Percentiles rank a stretch among this genome's conserved stretches.
These are phyloP conservation scores for Podospora bellae-mahoneyi DNA, from an alignment of 495 filamentous ascomycete species.

Conservation along the genomic window DNA sequence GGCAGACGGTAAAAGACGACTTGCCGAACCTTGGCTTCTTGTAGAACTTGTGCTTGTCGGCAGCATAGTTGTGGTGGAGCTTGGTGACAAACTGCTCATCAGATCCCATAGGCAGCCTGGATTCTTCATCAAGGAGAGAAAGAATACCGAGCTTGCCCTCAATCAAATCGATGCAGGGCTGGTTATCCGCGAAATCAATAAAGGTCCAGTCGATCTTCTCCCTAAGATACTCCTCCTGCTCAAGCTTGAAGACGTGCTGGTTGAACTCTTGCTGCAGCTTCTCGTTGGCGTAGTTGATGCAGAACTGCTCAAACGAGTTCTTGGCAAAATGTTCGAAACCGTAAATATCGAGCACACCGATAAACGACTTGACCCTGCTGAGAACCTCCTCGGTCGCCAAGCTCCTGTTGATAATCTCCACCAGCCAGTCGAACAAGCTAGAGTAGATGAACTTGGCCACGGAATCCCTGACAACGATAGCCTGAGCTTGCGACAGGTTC, in stretches of 20 bases:
- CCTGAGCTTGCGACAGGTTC: constrained; percentile 90
- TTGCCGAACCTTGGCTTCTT: constrained; percentile 98
- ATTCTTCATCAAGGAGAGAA: constrained; percentile 92
- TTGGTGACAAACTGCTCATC: constrained; percentile 98
- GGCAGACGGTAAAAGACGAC: constrained; percentile 95
- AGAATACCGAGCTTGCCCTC: constrained; percentile 94
- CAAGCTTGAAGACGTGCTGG: constrained; percentile 99
- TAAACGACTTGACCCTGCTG: constrained; percentile 82
- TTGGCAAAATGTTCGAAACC: constrained; percentile 99
- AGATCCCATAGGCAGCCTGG: constrained; percentile 90
- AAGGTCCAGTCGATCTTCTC: constrained; percentile 99
- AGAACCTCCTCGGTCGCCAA: constrained; percentile 88
- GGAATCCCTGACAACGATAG: constrained; percentile 90
- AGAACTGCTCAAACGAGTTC: constrained; percentile 99
- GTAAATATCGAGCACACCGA: constrained; percentile 99
- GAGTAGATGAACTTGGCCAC: constrained; percentile 99
- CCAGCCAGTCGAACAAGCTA: constrained; percentile 96
- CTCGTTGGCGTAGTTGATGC: constrained; percentile 99
- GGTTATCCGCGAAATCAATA: constrained; percentile 99
- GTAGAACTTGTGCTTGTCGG: constrained; percentile 93
- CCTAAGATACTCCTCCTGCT: constrained; percentile 96
- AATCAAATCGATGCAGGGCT: constrained; percentile 99
- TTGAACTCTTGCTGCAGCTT: constrained; percentile 99
- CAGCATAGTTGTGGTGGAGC: constrained; percentile 89
- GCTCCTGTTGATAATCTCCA: constrained; percentile 88